Base-by-base conservation (phyloP, 805 yeast genomes). In the Ogataea chonburiensis region DNA sequence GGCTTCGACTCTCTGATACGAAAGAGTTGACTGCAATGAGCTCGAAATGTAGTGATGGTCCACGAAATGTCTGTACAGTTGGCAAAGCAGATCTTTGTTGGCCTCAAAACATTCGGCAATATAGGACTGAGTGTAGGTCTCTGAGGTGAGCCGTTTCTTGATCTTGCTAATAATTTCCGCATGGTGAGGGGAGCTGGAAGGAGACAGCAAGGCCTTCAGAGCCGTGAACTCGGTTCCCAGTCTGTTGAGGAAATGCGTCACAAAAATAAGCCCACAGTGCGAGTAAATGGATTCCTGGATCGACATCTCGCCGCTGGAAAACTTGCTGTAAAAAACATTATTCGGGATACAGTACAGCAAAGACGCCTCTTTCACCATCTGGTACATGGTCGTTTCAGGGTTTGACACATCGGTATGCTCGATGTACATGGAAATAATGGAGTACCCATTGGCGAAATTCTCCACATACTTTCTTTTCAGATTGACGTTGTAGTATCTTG, bases 221-320 rank as follows among this genome's bases (percentile, higher is more conserved):
- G 86, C 73, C 49, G 71, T 76, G 63, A 85, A 89, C 63, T 89
- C 97, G 2, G 94, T 79, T 19, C 98, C 97, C 56, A 91, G 73
- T 58, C 98, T 76, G 69, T 93, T 93, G 62, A 91, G 74, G 67
- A 91, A 93, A 64, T 93, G 98, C 22, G 95, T 82, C 33, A 87
- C 95, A 58, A 93, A 91, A 43, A 87, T 85, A 28, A 85, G 82
- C 52, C 91, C 95, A 61, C 88, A 83, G 61, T 91, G 98, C 28
- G 97, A 94, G 60, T 93, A 93, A 40, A 88, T 81, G 29, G 89
- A 79, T 66, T 93, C 98, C 66, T 91, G 98, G 50, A 94, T 79
- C 1, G 97, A 88, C 62, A 91, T 73, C 48, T 79, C 79, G 37
- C 91, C 83, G 33, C 69, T 61, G 44, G 82, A 79, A 56, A 89